Percentiles rank a stretch among this genome's conserved stretches.
Conservation (phyloP, 331 rosid genomes). For the Ulmus americana region DNA sequence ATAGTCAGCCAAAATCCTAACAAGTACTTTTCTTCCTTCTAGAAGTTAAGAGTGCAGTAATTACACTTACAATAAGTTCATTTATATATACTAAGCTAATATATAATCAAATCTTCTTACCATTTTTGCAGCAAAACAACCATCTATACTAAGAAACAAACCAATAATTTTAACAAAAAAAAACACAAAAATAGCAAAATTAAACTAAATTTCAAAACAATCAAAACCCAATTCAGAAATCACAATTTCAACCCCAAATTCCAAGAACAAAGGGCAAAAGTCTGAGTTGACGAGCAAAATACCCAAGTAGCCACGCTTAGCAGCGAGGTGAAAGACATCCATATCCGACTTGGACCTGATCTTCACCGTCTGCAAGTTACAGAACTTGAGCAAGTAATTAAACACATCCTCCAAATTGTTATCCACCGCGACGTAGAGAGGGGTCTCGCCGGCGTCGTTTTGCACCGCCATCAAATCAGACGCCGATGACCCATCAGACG, state of each 20-base stretch:
- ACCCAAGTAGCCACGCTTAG: constrained; percentile 84
- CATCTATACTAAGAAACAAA: not conserved
- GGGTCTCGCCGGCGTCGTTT: constrained; percentile 74
- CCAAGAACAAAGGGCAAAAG: not conserved
- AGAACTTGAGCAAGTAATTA: constrained; percentile 47
- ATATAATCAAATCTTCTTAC: no score
- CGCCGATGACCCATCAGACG: constrained; percentile 35
- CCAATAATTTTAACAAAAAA: not conserved
- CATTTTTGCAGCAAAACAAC: no score
- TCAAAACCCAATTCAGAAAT: not conserved
- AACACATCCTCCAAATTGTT: constrained; percentile 53
- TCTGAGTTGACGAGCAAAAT: constrained; percentile 13
- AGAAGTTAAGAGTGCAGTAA: no score
- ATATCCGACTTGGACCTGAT: constrained; percentile 81
- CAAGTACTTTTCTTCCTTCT: not conserved
- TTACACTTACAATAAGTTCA: no score
- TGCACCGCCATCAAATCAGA: constrained; percentile 69
- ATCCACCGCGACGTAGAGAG: constrained; percentile 66
- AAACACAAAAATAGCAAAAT: not conserved
- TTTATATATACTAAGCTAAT: no score
- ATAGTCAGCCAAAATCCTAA: not conserved
- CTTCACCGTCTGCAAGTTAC: constrained; percentile 46
- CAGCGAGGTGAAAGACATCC: constrained; percentile 80
- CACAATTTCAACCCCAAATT: not conserved
- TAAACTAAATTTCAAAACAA: not conserved